These are phyloP conservation scores for Penicillium samsonianum DNA, from an alignment of 495 filamentous ascomycete species.

Conservation along the genomic window DNA sequence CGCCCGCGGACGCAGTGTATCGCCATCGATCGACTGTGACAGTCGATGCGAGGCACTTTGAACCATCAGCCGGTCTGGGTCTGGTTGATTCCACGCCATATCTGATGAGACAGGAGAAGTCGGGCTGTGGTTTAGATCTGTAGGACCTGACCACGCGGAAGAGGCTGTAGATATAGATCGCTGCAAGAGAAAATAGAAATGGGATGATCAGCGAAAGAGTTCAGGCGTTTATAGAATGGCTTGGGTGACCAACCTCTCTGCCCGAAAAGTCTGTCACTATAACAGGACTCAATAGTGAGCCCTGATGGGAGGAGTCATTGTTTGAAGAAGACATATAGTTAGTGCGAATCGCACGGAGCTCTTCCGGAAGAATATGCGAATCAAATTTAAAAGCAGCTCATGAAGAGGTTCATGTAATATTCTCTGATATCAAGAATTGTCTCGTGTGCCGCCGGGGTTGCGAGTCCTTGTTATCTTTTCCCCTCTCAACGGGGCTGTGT, in stretches of 20 bases:
- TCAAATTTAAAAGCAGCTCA: neutral
- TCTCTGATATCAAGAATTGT: neutral
- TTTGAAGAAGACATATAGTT: conserved; percentile 32
- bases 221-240: conserved; percentile 1
- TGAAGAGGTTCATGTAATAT: neutral
- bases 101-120: conserved; percentile 32
- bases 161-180: conserved; percentile 27
- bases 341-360: conserved; percentile 8
- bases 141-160: conserved; percentile 25
- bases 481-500: conserved; percentile 11
- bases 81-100: conserved; percentile 28
- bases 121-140: conserved; percentile 28
- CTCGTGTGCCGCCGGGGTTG: neutral
- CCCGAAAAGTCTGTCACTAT: conserved; percentile 22
- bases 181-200: conserved; percentile 4
- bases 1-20: conserved; percentile 51
- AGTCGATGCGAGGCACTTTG: conserved; percentile 37
- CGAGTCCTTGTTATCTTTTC: neutral
- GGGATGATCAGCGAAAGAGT: conserved; percentile 7
- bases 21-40: conserved; percentile 50
- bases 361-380: conserved; percentile 1
- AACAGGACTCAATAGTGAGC: conserved; percentile 22
- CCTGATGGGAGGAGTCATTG: conserved; percentile 14
- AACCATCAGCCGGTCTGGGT: conserved; percentile 33
- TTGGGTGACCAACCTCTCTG: conserved; percentile 26